phyloP scores from a whole-genome alignment of 331 rosid genomes.

The Spiraea crenata region DNA sequence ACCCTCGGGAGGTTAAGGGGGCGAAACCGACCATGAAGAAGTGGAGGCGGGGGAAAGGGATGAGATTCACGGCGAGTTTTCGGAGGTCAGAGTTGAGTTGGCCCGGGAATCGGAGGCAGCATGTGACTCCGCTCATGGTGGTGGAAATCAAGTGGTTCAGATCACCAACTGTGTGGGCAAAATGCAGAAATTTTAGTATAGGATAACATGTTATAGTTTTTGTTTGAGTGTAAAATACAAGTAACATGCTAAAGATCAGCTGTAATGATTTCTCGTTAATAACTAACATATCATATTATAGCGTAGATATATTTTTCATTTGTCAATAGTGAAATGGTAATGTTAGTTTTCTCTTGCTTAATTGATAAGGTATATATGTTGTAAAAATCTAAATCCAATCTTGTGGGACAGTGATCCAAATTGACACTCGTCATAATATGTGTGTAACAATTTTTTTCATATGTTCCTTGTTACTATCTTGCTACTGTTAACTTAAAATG shows the following conservation, averaged over 20 bases:
- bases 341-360: neutral
- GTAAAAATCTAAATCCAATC: neutral
- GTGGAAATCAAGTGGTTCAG: constrained; percentile 87
- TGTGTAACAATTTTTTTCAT: neutral
- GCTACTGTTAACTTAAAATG: no score
- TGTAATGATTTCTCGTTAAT: no score
- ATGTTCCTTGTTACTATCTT: neutral
- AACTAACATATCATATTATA: no score
- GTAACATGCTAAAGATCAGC: no score
- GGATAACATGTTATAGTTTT: no score
- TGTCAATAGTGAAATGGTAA: no score
- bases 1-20: constrained; percentile 71
- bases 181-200: neutral
- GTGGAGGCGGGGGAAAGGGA: constrained; percentile 86
- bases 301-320: no score
- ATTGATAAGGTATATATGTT: neutral
- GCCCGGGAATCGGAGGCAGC: constrained; percentile 88
- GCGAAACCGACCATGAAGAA: constrained; percentile 93
- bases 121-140: constrained; percentile 91
- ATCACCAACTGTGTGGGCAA: constrained; percentile 65
- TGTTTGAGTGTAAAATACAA: no score
- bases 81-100: constrained; percentile 83
- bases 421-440: neutral
- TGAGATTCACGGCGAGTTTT: constrained; percentile 71
- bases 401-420: neutral